These are phyloP conservation scores for Venturia carpophila DNA, from an alignment of 2,329 filamentous ascomycete species.

Conservation along the genomic window DNA sequence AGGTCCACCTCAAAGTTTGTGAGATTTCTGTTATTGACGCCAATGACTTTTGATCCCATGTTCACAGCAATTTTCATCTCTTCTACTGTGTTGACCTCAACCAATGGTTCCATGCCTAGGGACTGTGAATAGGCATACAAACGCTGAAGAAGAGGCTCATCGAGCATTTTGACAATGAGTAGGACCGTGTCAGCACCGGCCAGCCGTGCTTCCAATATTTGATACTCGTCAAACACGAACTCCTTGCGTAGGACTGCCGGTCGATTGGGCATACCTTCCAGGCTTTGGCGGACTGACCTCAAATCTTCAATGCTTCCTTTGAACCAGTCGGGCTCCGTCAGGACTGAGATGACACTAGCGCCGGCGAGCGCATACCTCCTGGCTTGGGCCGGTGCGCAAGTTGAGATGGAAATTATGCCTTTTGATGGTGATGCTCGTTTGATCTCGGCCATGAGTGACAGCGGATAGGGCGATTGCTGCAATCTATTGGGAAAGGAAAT, in stretches of 20 bases:
- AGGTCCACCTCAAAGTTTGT: conserved; percentile 96
- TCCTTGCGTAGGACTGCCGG: conserved; percentile 92
- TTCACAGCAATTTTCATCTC: conserved; percentile 86
- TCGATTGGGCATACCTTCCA: conserved; percentile 86
- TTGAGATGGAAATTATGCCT: conserved; percentile 80
- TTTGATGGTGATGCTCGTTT: conserved; percentile 96
- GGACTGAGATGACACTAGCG: conserved; percentile 94
- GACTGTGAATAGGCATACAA: conserved; percentile 84
- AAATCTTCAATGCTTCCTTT: conserved; percentile 96
- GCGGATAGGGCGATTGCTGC: conserved; percentile 71
- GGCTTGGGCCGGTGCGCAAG: conserved; percentile 83
- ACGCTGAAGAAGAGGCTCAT: conserved; percentile 60
- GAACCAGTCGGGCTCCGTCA: conserved; percentile 98
- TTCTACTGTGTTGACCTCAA: conserved; percentile 89
- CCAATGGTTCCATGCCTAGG: conserved; percentile 92
- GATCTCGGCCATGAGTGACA: conserved; percentile 95
- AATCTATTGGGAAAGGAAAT: conserved; percentile 73
- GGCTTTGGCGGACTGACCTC: conserved; percentile 72
- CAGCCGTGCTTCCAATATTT: conserved; percentile 88
- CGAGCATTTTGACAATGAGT: conserved; percentile 97
- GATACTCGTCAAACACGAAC: conserved; percentile 96
- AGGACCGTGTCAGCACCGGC: conserved; percentile 92
- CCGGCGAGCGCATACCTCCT: conserved; percentile 87
- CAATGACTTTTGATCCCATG: conserved; percentile 83
- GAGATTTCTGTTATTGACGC: conserved; percentile 95